Evolutionary conservation across 2,329 filamentous ascomycete genomes (phyloP), one percentile per base, ranked within the genome.

Genomic region (Elsinoe ampelina): DNA sequence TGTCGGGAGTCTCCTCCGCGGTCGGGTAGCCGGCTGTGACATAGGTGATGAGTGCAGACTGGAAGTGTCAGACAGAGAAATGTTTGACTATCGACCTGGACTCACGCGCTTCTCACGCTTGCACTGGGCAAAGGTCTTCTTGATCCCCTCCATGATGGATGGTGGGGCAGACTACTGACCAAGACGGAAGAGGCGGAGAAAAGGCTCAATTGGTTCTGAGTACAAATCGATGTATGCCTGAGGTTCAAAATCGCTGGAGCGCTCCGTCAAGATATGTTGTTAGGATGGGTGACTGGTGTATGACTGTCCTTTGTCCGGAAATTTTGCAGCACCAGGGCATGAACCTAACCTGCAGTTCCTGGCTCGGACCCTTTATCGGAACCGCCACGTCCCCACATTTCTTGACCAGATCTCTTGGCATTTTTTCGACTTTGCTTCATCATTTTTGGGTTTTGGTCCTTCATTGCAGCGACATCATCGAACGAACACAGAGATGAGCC

Each of bases 21-120:
- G 82, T 87, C 13, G 93, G 93, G 70, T 85, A 98, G 57, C 93
- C 93, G 58, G 92, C 91, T 22, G 93, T 98, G 68, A 96, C 89
- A 78, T 98, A 98, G 26, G 91, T 91, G 62, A 98, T 89, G 60
- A 98, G 80, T 52, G 93, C 92, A 63, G 88, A 77, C 81, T 93
- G 70, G 62, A 67, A 20, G 30, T 43, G 39, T 58, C 39, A 51
- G 42, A 32, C 32, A 57, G 13, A 36, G 12, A 20, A 19, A 3
- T 45, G 22, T 6, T 20, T 34, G 57, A 6, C 12, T 45, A 22
- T 11, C 10, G 13, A 35, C 17, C 11, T 19, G 20, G 57, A 65
- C 51, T 54, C 67, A 73, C 71, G 60, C 75, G 72, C 64, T 70
- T 68, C 68, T 77, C 75, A 64, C 72, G 72, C 70, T 76, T 77